Base-by-base conservation (phyloP, 495 filamentous ascomycete species). In the Xylaria venustula region DNA sequence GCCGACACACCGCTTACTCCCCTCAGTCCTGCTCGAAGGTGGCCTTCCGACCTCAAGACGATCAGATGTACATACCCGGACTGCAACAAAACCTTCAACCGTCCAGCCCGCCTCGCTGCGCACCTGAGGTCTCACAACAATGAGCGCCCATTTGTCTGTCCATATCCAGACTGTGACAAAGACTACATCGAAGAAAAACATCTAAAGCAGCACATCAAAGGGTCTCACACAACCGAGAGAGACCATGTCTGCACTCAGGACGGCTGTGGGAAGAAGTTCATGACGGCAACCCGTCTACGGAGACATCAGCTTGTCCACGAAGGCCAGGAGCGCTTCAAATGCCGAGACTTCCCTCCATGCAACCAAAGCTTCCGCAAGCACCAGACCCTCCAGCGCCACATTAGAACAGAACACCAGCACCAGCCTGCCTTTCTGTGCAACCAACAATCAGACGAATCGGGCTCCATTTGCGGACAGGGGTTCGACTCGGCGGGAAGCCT, bases 41-140 rank as follows among this genome's bases (percentile, higher is more conserved):
- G 81, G 66, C 88, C 88, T 32, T 90, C 87, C 3, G 85, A 90
- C 58, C 77, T 85, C 50, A 94, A 93, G 75, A 90, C 83, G 20
- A 85, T 88, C 65, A 73, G 71, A 41, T 97, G 92, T 73, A 81
- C 84, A 3, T 84, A 83, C 64, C 80, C 85, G 17, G 84, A 81
- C 37, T 97, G 92, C 69, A 69, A 73, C 23, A 93, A 92, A 73
- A 84, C 87, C n/a, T 97, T 92, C 83, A 93, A 94, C 71, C 86
- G 92, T 1, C 91, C 90, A 2, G 86, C 84, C n/a, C 84, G 89
- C 34, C 82, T 97, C 2, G 79, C 85, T n/a, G 83, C 89, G 45
- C 92, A 97, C 67, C 67, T 91, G 2, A 79, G 89, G 44, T 89
- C 88, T 2, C 92, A 97, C 70, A 91, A 85, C 42, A 89, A 90